Conservation (phyloP, 140 eudicot genomes). For the Ambrosia hybrid region DNA sequence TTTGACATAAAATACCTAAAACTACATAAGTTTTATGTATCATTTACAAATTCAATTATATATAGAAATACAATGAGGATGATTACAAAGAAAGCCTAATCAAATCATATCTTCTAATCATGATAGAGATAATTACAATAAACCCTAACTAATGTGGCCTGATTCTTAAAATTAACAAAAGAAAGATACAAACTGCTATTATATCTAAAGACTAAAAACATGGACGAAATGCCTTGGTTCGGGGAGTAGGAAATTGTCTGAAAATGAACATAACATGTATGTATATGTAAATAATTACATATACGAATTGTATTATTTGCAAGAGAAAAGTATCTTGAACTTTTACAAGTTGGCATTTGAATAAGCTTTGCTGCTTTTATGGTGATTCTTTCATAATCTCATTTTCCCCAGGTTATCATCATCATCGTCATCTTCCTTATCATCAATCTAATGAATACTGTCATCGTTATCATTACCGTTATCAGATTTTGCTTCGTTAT, state of each 20-base stretch:
- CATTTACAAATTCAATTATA: neutral
- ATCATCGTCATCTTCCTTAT: conserved; percentile 16
- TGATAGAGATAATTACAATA: neutral
- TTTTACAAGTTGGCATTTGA: conserved; percentile 28
- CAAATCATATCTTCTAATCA: neutral
- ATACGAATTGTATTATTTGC: conserved; percentile 27
- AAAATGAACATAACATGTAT: conserved; percentile 5
- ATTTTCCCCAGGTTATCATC: conserved; percentile 19
- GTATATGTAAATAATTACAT: neutral
- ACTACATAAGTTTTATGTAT: no score
- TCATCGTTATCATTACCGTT: conserved; percentile 12
- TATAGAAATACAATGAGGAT: neutral
- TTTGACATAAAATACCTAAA: no score
- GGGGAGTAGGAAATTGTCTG: neutral
- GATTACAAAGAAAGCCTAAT: neutral
- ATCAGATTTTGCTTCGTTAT: conserved; percentile 24
- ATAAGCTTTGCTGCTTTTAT: conserved; percentile 17
- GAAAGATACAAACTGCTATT: neutral
- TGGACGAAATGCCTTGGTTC: conserved; percentile 12
- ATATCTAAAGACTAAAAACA: neutral
- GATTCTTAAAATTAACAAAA: no score
- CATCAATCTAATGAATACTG: neutral
- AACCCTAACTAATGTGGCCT: neutral
- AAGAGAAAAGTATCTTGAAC: conserved; percentile 6
- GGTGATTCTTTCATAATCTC: conserved; percentile 30